Conservation (phyloP, 2,329 filamentous ascomycete genomes). For the Hymenoscyphus infarciens region DNA sequence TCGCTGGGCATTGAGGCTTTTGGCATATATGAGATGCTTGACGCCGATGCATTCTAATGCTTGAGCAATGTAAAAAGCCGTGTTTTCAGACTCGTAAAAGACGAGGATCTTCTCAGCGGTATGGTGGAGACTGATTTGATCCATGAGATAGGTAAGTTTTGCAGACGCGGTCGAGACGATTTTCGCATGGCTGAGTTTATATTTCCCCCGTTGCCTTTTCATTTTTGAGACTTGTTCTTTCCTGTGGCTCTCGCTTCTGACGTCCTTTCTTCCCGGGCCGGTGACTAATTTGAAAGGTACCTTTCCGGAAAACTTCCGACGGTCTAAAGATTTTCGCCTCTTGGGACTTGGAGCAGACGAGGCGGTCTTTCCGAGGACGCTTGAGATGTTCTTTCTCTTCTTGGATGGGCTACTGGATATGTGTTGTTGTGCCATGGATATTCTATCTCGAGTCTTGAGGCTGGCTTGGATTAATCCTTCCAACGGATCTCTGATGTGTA, state of each 20-base stretch:
- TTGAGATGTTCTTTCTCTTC: conserved; percentile 10
- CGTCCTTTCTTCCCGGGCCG: too few relatives aligned
- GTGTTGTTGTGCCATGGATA: conserved; percentile 2
- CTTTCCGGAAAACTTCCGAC: too few relatives aligned
- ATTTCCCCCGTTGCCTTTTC: too few relatives aligned
- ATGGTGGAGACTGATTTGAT: conserved; percentile 66
- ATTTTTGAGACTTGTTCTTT: too few relatives aligned
- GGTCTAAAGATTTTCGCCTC: background rate
- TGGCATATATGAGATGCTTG: conserved; percentile 64
- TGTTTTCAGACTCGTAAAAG: conserved; percentile 87
- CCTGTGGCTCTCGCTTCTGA: too few relatives aligned
- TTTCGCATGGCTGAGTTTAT: conserved; percentile 31
- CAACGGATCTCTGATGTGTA: conserved; percentile 23
- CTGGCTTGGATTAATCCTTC: conserved; percentile 25
- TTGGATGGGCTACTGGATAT: conserved; percentile 1
- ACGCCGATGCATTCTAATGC: conserved; percentile 70
- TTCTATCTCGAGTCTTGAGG: conserved; percentile 21
- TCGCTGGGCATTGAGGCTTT: conserved; percentile 54
- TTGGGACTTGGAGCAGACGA: background rate
- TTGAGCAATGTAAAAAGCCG: conserved; percentile 81
- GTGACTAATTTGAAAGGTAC: too few relatives aligned
- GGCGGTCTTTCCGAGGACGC: background rate
- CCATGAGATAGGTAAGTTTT: conserved; percentile 82
- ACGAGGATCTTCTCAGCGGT: conserved; percentile 79
- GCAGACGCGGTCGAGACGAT: conserved; percentile 76